Base-by-base conservation (phyloP, 2,329 filamentous ascomycete species). In the Rhynchosporium graminicola region DNA sequence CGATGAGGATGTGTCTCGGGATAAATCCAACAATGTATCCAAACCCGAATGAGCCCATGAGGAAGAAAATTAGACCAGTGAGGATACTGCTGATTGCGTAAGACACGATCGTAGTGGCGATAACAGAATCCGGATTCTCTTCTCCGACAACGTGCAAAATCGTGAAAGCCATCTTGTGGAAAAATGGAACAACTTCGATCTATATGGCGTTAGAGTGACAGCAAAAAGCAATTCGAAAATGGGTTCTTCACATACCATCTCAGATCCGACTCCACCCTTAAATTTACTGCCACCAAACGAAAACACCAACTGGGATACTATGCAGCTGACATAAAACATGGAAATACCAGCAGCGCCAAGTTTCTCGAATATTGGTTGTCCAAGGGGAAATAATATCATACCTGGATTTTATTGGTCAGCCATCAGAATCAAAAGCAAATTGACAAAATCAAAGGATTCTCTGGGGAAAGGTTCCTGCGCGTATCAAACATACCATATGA, bases 121-220 rank as follows among this genome's bases (percentile, higher is more conserved):
- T 89, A 52, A 99, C 89, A 3, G 92, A 90, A 70, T 95, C 88
- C 0, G 90, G 87, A 31, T 95, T 87, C 26, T 93, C 87, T 65
- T 89, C 85, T 15, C 94, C 91, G 67, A 99, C 87, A 48, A 84
- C 81, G 13, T 81, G 80, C 68, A 95, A 87, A 73, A 98, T 97
- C 36, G 89, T 94, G 66, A 88, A 87, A 0, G 95, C 93, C 94
- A 99, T 99, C 72, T 94, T 96, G 78, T 99, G 95, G 75, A 99
- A 98, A 78, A 99, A 99, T 0, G 94, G 95, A 0, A 99, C 94
- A 0, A 98, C 94, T 77, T 99, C 95, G 68, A 98, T 99, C 85
- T 89, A n/a, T 12, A 15, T 31, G 46, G n/a, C 6, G 47, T 48
- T 59, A 52, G n/a, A 15, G 20, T 20, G 20, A 20, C 20, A 20